phyloP scores from a whole-genome alignment of 1,284 basidiomycete genomes.

The Fistulina hepatica region DNA sequence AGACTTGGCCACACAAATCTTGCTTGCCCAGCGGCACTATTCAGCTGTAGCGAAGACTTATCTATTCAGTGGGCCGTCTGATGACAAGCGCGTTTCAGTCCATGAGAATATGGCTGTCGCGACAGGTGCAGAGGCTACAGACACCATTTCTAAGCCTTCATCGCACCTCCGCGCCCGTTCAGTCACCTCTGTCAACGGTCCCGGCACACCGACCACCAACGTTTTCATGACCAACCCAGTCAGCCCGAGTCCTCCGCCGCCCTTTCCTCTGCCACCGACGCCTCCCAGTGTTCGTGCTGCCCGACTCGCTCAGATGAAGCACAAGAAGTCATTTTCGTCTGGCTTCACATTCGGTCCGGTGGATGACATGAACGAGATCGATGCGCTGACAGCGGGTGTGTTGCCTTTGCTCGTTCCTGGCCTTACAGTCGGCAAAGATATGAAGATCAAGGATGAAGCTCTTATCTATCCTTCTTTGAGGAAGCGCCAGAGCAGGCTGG shows the following conservation, averaged over 20 bases:
- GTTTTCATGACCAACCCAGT: conserved; percentile 26
- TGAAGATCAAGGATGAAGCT: conserved; percentile 43
- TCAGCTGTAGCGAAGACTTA: conserved; percentile 54
- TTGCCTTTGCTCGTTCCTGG: conserved; percentile 61
- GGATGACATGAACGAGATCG: conserved; percentile 53
- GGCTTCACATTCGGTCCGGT: conserved; percentile 48
- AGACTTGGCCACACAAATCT: conserved; percentile 42
- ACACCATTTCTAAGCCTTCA: conserved; percentile 20
- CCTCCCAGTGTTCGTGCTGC: conserved; percentile 47
- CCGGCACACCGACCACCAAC: conserved; percentile 28
- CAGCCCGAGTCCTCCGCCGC: conserved; percentile 49
- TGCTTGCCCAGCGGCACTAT: conserved; percentile 60
- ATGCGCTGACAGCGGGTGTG: conserved; percentile 53
- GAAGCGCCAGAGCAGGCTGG: too few species aligned
- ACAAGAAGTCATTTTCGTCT: conserved; percentile 52
- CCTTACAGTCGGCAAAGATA: conserved; percentile 41
- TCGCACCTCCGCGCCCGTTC: conserved; percentile 37
- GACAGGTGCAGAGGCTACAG: conserved; percentile 24
- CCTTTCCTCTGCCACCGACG: conserved; percentile 57
- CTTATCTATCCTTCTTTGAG: too few species aligned
- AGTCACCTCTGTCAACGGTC: conserved; percentile 35
- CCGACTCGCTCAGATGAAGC: conserved; percentile 33
- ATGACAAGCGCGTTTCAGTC: conserved; percentile 25
- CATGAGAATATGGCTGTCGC: conserved; percentile 22
- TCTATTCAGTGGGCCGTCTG: conserved; percentile 34